A percentile compares a stretch with the other conserved stretches of the same genome.
Evolutionary conservation across 495 filamentous ascomycete genomes (phyloP).

Genomic region (Xylaria sp.): DNA sequence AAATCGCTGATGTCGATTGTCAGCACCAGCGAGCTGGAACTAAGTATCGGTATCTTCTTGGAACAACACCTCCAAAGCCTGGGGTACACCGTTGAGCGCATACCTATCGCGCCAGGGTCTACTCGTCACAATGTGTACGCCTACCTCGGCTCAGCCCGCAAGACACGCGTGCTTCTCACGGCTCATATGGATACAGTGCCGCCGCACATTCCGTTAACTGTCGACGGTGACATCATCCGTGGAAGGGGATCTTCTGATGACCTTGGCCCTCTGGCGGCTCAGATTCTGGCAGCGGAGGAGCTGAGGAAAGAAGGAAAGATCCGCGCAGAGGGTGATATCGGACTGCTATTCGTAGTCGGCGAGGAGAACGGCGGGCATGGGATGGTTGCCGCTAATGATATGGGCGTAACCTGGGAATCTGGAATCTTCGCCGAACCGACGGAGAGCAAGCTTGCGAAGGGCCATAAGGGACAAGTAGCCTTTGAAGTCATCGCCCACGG

Average conservation of each 20-base stretch:
- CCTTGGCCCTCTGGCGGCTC: slow-evolving; percentile 73
- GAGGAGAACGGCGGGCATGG: slow-evolving; percentile 75
- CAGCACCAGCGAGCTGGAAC: slow-evolving; percentile 41
- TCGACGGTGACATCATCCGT: slow-evolving; percentile 55
- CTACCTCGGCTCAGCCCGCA: slow-evolving; percentile 59
- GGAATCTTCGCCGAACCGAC: slow-evolving; percentile 81
- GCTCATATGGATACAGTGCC: slow-evolving; percentile 53
- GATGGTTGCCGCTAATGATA: slow-evolving; percentile 63
- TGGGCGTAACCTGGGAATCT: slow-evolving; percentile 58
- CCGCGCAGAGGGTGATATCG: slow-evolving; percentile 50
- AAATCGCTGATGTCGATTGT: slow-evolving; percentile 37
- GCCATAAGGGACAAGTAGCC: slow-evolving; percentile 74
- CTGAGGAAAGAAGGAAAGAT: slow-evolving; percentile 50
- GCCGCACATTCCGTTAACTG: slow-evolving; percentile 62
- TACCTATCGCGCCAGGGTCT: slow-evolving; percentile 37
- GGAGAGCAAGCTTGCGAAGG: slow-evolving; percentile 70
- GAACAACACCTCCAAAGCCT: slow-evolving; percentile 36
- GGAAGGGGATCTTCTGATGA: slow-evolving; percentile 76
- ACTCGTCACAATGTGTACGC: slow-evolving; percentile 72
- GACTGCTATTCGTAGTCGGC: slow-evolving; percentile 77
- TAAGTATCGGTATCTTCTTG: slow-evolving; percentile 36
- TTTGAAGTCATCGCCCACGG: slow-evolving; percentile 67
- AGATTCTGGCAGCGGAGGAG: slow-evolving; percentile 63
- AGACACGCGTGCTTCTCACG: slow-evolving; percentile 68
- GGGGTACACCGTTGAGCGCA: slow-evolving; percentile 43